Evolutionary conservation across 2,329 filamentous ascomycete species (phyloP).

Genomic region (Raffaelea arxii): DNA sequence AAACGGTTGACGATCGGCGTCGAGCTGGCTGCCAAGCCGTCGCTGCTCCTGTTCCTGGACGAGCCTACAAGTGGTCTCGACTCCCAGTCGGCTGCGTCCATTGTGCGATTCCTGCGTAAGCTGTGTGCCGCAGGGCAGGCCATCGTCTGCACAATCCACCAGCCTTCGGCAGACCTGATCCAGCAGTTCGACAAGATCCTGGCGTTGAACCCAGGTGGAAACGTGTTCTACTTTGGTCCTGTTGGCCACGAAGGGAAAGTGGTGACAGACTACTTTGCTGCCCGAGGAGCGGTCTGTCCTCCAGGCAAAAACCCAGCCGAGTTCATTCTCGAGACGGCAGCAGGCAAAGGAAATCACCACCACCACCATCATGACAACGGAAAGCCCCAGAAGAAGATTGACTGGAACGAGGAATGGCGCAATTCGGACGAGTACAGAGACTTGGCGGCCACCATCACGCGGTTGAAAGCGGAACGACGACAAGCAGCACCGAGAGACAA

Average conservation of each 20-base stretch:
- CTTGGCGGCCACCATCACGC: too few species aligned
- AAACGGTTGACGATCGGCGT: constrained; percentile 80
- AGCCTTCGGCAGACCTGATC: constrained; percentile 88
- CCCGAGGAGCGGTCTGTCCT: constrained; percentile 59
- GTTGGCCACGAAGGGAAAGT: constrained; percentile 59
- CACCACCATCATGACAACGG: too few species aligned
- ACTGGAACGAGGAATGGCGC: too few species aligned
- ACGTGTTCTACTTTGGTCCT: constrained; percentile 70
- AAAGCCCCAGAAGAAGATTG: too few species aligned
- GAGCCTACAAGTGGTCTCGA: constrained; percentile 92
- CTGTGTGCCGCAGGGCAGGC: constrained; percentile 81
- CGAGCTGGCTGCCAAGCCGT: constrained; percentile 83
- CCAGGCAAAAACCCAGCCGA: constrained; percentile 67
- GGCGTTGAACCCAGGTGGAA: constrained; percentile 65
- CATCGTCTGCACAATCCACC: constrained; percentile 93
- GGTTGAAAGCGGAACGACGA: too few species aligned
- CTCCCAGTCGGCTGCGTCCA: constrained; percentile 87
- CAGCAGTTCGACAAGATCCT: constrained; percentile 78
- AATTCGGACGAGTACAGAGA: too few species aligned
- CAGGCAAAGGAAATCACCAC: too few species aligned
- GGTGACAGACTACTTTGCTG: constrained; percentile 66
- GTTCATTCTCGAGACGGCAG: constrained; percentile 68
- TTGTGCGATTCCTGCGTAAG: constrained; percentile 77
- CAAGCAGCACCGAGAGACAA: too few species aligned
- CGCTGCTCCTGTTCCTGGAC: constrained; percentile 81